A percentile compares a stretch with the other conserved stretches of the same genome.
These are phyloP conservation scores for Polyrhizophydium stewartii DNA, from an alignment of 371 early-diverging fungal genomes.

Conservation along the genomic window DNA sequence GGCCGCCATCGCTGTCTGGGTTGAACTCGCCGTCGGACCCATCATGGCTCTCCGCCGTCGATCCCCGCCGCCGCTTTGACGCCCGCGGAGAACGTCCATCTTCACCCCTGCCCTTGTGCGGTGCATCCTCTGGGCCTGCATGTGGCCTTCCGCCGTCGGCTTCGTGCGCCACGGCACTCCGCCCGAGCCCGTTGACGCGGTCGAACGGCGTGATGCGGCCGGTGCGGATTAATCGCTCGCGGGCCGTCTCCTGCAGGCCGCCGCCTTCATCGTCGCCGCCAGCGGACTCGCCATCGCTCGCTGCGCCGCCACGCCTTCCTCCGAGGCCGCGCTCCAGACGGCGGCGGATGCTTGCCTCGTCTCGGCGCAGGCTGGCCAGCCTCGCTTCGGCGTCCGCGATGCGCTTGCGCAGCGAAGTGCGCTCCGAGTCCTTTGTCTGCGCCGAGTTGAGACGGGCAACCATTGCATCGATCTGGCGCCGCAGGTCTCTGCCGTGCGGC, in stretches of 20 bases:
- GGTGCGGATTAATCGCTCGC: conserved; percentile 64
- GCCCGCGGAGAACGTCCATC: background rate
- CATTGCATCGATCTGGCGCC: background rate
- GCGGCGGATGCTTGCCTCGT: background rate
- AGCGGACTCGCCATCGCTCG: no score
- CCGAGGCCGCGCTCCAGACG: background rate
- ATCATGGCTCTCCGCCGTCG: conserved; percentile 9
- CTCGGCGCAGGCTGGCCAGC: background rate
- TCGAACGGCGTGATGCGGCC: conserved; percentile 79
- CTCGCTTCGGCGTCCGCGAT: background rate
- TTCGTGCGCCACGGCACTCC: background rate
- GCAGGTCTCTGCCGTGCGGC: background rate
- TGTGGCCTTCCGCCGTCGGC: no score
- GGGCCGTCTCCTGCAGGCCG: conserved; percentile 33
- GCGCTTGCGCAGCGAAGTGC: background rate
- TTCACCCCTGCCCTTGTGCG: conserved; percentile 16
- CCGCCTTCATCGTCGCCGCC: no score
- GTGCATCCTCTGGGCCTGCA: background rate
- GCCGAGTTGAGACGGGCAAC: background rate
- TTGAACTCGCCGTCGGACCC: conserved; percentile 15
- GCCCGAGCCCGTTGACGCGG: conserved; percentile 21
- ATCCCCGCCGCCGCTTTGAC: background rate
- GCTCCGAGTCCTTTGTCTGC: background rate
- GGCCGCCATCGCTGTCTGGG: conserved; percentile 10
- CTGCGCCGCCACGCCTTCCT: no score